Base-by-base conservation (phyloP, 164 flowering plant species). In the Platanus orientalis region DNA sequence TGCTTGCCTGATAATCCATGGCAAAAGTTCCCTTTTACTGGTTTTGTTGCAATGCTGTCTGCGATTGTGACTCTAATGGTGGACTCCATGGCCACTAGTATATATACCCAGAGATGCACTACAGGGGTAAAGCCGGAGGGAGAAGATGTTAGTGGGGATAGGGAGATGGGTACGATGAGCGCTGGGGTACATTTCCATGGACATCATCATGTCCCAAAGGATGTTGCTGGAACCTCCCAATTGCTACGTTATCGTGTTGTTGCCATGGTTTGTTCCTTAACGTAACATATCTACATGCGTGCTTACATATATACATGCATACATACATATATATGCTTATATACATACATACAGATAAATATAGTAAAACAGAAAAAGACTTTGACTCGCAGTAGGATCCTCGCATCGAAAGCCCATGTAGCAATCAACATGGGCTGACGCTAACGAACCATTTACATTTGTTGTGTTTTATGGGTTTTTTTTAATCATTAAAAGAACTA, bases 11-110 rank as follows among this genome's bases (percentile, higher is more conserved):
- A 65, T 2, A 58, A 67, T n/a, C 78, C 78, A 10, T 75, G 78
- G 75, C 67, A 62, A 26, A 71, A 71, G 51, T 75, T 75, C 29
- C 78, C 78, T 1, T 75, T 75, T 21, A 65, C 75, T 0, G 71
- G 72, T 0, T 74, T 74, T 26, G 65, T 70, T 2, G 74, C 74
- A 2, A 74, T 74, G 77, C n/a, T 74, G 29, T 71, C 75, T 36
- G 71, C 78, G 1, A 54, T 75, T 2, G 34, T 68, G 1, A 71
- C 78, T 28, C 40, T 75, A 11, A 75, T 68, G 75, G 73, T 75
- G 49, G 78, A 75, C 34, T 71, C 78, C 12, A 54, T 75, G 27
- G 73, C 73, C 23, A 75, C 75, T 20, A 74, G 71, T 12, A 13
- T 34, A 34, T 69, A 73, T 44, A 64, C 39, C 44, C 61, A 11